phyloP scores from a whole-genome alignment of 2,329 filamentous ascomycete genomes.

The Aspergillus novoparasiticus region DNA sequence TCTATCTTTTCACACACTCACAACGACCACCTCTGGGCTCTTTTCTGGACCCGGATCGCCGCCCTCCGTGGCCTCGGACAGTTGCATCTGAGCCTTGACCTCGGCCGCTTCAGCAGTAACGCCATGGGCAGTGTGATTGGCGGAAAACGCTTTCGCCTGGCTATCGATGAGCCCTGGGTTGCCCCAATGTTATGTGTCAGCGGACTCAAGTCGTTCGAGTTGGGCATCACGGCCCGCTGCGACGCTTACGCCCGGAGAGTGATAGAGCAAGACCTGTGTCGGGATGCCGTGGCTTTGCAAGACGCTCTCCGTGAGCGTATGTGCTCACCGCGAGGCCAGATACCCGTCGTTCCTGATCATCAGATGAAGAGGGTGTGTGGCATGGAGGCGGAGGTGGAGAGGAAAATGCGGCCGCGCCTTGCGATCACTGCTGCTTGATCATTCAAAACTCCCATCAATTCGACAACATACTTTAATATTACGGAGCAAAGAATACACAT shows the following conservation, averaged over 20 bases:
- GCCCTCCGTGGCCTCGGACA: conserved; percentile 21
- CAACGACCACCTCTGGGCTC: conserved; percentile 36
- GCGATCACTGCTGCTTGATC: conserved; percentile 34
- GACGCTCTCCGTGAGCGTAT: conserved; percentile 29
- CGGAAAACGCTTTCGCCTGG: conserved; percentile 29
- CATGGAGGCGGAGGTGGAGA: neutral
- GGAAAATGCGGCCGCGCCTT: conserved; percentile 20
- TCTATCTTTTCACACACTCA: conserved; percentile 42
- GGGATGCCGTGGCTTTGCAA: conserved; percentile 30
- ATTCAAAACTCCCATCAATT: neutral
- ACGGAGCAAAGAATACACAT: neutral
- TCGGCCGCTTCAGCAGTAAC: conserved; percentile 33
- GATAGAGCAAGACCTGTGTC: conserved; percentile 29
- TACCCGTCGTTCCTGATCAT: conserved; percentile 10
- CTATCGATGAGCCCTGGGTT: conserved; percentile 32
- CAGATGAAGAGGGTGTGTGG: conserved; percentile 8
- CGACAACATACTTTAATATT: neutral
- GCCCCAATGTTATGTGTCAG: conserved; percentile 31
- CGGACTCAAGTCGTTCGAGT: conserved; percentile 33
- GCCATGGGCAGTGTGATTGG: conserved; percentile 19
- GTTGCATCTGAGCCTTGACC: conserved; percentile 32
- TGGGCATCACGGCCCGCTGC: conserved; percentile 38
- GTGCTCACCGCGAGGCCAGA: conserved; percentile 17
- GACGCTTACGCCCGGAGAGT: conserved; percentile 30
- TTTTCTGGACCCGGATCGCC: conserved; percentile 33